Evolutionary conservation across 495 filamentous ascomycete species (phyloP).

Genomic region (Podospora conica): DNA sequence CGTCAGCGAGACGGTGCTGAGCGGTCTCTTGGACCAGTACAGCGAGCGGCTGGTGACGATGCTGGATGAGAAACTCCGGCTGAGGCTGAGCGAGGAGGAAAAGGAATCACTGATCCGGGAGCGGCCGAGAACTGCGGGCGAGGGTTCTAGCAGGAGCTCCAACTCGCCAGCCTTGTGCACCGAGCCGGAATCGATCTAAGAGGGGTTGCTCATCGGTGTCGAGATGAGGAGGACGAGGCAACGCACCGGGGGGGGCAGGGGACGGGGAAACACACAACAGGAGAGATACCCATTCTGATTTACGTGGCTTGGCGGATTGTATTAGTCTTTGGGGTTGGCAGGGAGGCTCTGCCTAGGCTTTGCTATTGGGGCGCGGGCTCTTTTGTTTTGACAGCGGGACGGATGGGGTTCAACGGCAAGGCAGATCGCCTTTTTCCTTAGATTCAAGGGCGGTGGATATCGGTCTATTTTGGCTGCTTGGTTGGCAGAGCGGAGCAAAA

Average conservation of each 20-base stretch:
- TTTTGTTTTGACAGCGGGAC: background rate
- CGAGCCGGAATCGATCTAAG: slow-evolving; percentile 11
- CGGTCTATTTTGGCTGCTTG: background rate
- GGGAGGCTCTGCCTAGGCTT: background rate
- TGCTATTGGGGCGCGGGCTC: background rate
- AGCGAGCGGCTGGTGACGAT: slow-evolving; percentile 62
- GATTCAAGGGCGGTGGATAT: background rate
- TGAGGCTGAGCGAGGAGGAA: slow-evolving; percentile 29
- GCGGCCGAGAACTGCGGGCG: slow-evolving; percentile 25
- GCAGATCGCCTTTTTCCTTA: background rate
- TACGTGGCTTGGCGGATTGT: slow-evolving; percentile 2
- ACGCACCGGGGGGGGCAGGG: background rate
- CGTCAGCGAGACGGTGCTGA: slow-evolving; percentile 54
- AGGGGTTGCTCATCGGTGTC: background rate
- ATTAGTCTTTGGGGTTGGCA: background rate
- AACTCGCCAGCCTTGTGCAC: slow-evolving; percentile 8
- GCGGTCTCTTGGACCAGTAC: slow-evolving; percentile 62
- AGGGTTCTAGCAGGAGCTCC: slow-evolving; percentile 16
- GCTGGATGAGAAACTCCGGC: slow-evolving; percentile 61
- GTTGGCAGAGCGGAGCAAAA: background rate
- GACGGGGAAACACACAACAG: background rate
- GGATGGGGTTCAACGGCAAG: background rate
- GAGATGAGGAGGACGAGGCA: background rate
- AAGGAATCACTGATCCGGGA: slow-evolving; percentile 19
- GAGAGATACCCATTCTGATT: slow-evolving; percentile 11